Evolutionary conservation across 169 alveolate genomes (phyloP).

Genomic region (Plasmodium gaboni): DNA sequence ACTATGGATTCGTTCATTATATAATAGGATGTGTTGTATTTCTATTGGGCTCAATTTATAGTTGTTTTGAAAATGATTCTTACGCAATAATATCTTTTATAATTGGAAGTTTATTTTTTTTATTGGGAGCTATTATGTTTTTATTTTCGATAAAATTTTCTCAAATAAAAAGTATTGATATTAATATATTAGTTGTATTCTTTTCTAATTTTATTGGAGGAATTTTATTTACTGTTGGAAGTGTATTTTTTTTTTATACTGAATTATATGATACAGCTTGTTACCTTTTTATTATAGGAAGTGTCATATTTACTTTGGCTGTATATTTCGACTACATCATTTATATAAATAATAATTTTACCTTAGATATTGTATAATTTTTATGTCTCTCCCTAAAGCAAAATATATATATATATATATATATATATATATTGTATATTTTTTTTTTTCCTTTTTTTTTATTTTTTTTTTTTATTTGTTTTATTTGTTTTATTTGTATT

Average conservation of each 20-base stretch:
- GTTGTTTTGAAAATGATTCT: slow-evolving; percentile 39
- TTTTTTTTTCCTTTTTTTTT: too few species aligned
- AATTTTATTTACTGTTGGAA: slow-evolving; percentile 50
- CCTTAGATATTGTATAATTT: too few species aligned
- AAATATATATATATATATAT: too few species aligned
- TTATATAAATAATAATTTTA: slow-evolving; percentile 3
- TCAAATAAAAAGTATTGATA: slow-evolving; percentile 25
- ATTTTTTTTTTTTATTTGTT: too few species aligned
- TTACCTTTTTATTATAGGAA: slow-evolving; percentile 35
- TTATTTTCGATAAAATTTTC: slow-evolving; percentile 4
- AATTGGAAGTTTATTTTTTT: slow-evolving; percentile 46
- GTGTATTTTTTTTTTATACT: slow-evolving; percentile 30
- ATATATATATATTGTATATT: too few species aligned
- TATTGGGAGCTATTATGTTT: slow-evolving; percentile 50
- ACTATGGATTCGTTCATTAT: slow-evolving; percentile 27
- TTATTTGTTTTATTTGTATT: too few species aligned
- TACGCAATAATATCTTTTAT: slow-evolving; percentile 29
- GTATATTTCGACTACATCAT: slow-evolving; percentile 41
- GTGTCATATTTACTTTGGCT: slow-evolving; percentile 56
- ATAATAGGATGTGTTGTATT: slow-evolving; percentile 32
- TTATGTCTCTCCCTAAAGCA: too few species aligned
- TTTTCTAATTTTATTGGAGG: slow-evolving; percentile 49
- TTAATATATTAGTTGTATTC: slow-evolving; percentile 23
- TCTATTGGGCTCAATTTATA: slow-evolving; percentile 38
- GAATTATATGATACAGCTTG: slow-evolving; percentile 27